Conservation (phyloP, 495 filamentous ascomycete species). For the Lichina pygmaea region DNA sequence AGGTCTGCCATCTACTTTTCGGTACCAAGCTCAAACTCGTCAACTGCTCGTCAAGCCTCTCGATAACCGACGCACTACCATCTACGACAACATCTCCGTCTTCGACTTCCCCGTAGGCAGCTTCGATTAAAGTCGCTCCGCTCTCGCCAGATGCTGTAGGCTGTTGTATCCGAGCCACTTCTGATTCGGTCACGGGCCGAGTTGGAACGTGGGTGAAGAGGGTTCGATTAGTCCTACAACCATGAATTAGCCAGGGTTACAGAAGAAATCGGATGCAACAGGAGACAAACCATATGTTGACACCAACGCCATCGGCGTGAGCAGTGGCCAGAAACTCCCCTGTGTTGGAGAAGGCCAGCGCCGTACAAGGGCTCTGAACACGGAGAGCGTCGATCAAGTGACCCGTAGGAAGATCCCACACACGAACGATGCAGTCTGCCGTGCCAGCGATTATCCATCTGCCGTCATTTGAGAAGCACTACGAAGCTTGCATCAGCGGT, state of each 20-base stretch:
- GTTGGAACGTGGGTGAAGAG: conserved; percentile 74
- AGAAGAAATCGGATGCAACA: not conserved
- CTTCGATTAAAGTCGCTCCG: conserved; percentile 39
- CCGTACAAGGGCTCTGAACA: conserved; percentile 45
- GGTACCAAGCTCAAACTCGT: conserved; percentile 75
- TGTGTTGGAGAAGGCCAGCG: conserved; percentile 64
- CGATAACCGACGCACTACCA: conserved; percentile 22
- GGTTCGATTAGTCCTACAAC: conserved; percentile 42
- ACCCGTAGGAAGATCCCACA: conserved; percentile 90
- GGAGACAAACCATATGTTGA: conserved; percentile 42
- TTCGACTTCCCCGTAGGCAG: conserved; percentile 30
- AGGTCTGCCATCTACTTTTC: conserved; percentile 71
- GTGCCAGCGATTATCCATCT: conserved; percentile 81
- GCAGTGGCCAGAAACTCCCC: conserved; percentile 85
- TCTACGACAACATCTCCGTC: conserved; percentile 15
- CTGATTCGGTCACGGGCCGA: conserved; percentile 46
- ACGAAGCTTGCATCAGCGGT: not conserved
- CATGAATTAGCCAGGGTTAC: not conserved
- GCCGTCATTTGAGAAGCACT: conserved; percentile 70
- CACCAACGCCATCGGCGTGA: conserved; percentile 57
- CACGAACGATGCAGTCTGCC: conserved; percentile 52
- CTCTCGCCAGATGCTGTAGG: conserved; percentile 69
- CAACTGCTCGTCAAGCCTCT: conserved; percentile 56
- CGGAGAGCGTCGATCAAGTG: conserved; percentile 80
- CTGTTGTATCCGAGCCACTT: conserved; percentile 30